Evolutionary conservation across 352 stramenopile genomes (phyloP).

Genomic region (Halophytophthora batemanensis): DNA sequence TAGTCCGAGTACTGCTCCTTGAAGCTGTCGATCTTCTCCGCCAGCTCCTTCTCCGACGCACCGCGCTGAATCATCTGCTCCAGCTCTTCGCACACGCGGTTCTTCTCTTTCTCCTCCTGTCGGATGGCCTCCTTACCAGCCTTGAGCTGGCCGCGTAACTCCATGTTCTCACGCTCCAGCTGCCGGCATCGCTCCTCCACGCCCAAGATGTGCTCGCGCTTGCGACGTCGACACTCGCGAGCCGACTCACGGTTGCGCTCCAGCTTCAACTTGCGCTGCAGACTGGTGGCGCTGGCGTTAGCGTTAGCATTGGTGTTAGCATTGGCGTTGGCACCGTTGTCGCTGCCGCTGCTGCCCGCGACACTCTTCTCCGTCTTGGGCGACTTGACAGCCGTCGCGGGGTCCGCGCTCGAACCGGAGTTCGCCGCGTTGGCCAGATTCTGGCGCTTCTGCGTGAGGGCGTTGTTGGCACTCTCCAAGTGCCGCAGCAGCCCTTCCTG

Average conservation of each 20-base stretch:
- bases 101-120: constrained; percentile 84
- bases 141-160: constrained; percentile 89
- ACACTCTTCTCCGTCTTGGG: constrained; percentile 54
- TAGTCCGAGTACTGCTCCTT: constrained; percentile 93
- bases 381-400: constrained; percentile 16
- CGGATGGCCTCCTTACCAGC: constrained; percentile 85
- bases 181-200: constrained; percentile 78
- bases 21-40: constrained; percentile 95
- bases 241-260: constrained; percentile 91
- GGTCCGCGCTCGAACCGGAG: not conserved
- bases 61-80: constrained; percentile 80
- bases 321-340: constrained; percentile 27
- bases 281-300: constrained; percentile 29
- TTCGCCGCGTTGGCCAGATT: constrained; percentile 10
- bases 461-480: constrained; percentile 70
- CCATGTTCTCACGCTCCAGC: constrained; percentile 90
- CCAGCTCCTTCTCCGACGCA: constrained; percentile 84
- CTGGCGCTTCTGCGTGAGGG: constrained; percentile 61
- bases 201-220: constrained; percentile 80
- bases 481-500: constrained; percentile 63
- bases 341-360: constrained; percentile 54
- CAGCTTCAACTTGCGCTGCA: constrained; percentile 82
- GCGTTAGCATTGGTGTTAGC: constrained; percentile 10
- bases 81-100: constrained; percentile 79
- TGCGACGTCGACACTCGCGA: constrained; percentile 87